Base-by-base conservation (phyloP, 2,329 filamentous ascomycete genomes). In the Diplodia sapinea region DNA sequence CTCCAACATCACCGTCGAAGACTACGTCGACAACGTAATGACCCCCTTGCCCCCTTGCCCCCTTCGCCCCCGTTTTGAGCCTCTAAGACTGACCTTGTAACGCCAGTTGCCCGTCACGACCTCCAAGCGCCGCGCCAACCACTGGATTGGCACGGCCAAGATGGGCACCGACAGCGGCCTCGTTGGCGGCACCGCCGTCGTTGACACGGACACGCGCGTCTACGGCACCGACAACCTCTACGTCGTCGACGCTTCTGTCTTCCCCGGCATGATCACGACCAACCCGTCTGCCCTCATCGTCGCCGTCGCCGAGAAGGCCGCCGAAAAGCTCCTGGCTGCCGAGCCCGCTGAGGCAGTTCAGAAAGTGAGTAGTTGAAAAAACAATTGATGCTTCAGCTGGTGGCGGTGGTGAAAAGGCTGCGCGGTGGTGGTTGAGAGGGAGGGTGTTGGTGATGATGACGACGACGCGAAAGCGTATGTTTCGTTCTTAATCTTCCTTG, bases 71-170 rank as follows among this genome's bases (percentile, higher is more conserved):
- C 29, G 17, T 57, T 17, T 57, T 49, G 36, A 38, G 9, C 36
- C 36, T 12, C 36, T 12, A 38, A 38, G 36, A 49, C 40, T 63
- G 36, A 63, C 43, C 17, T 29, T 11, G 3, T 20, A 15, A 55
- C 81, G 7, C 8, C 26, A 63, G 59, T 23, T 36, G 62, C 77
- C 79, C 11, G 74, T 78, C 61, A 81, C 79, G 15, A 74, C 80
- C 33, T 71, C 75, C 51, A 72, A 72, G 11, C 79, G 81, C 59
- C 78, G 78, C 23, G 77, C 80, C 43, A 83, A 83, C 73, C 81
- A 83, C 75, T 83, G 81, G 81, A 80, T 82, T 66, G 81, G 86
- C 47, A 89, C 87, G 0, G 83, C 84, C 61, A 90, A 89, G 74
- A 79, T 83, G 68, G 81, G 81, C 65, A 75, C 76, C 17, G 81